phyloP scores from a whole-genome alignment of 2,329 filamentous ascomycete species.

The Daldinia sp. region DNA sequence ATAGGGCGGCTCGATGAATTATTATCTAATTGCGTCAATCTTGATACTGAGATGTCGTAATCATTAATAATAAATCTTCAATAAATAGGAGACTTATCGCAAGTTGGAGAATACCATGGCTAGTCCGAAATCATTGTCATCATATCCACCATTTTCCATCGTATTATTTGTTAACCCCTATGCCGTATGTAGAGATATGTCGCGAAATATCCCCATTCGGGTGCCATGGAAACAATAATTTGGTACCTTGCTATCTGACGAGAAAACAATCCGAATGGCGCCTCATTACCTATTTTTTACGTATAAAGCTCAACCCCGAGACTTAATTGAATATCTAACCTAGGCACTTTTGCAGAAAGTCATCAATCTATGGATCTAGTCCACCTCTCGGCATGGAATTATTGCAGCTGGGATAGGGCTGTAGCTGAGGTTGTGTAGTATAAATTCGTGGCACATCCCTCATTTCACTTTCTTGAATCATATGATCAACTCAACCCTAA shows the following conservation, averaged over 20 bases:
- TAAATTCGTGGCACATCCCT: slow-evolving; percentile 1
- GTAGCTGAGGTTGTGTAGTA: neutral
- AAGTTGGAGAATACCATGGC: neutral
- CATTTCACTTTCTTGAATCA: neutral
- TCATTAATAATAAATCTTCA: neutral
- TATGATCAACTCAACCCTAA: neutral
- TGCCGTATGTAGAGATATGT: slow-evolving; percentile 6
- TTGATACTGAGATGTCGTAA: no score
- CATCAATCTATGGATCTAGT: neutral
- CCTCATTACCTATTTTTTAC: neutral
- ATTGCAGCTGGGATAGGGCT: neutral
- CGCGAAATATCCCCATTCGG: slow-evolving; percentile 4
- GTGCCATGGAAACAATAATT: neutral
- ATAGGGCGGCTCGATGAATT: no score
- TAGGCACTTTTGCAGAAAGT: neutral
- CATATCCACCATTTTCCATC: neutral
- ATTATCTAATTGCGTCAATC: no score
- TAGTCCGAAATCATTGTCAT: neutral
- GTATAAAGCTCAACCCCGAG: neutral
- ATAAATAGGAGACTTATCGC: neutral
- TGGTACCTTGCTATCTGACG: neutral
- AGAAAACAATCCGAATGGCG: neutral
- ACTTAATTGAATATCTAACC: neutral
- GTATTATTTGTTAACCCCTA: neutral
- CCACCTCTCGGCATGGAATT: neutral